Evolutionary conservation across 352 stramenopile genomes (phyloP), one percentile per base, ranked within the genome.

Genomic region (Globisporangium emineosum): DNA sequence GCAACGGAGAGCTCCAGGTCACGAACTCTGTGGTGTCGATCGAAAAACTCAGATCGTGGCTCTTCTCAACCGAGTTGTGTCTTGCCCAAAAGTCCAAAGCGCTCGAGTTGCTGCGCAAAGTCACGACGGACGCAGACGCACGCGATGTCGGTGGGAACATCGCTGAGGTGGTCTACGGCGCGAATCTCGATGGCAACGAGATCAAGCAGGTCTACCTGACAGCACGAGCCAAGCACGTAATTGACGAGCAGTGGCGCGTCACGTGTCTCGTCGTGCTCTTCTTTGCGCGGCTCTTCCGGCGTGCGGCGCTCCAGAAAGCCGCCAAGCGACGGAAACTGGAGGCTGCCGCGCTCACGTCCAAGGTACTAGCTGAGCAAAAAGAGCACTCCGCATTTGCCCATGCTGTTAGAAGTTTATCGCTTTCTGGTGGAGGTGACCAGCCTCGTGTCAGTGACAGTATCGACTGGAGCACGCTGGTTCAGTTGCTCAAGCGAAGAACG

Each of bases 211-310:
- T 81, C 5, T 81, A 75, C 25, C 2, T 68, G 10, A 25, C 66
- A 0, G 61, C 72, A 19, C 15, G 37, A 19, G 66, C 66, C 3
- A 77, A 66, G 10, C 61, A 60, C 4, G 52, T 71, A 17, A 60
- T 77, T 9, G 63, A 74, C 1, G 68, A 81, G 5, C 68, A 71
- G 25, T 81, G 74, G 74, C 66, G 64, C 35, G 45, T 77, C 35
- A 71, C 62, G n/a, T 40, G 30, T 23, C 47, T 75, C n/a, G 70
- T 75, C 10, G 69, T 75, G 21, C 29, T 81, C 12, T 81, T 77
- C 40, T 81, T 81, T 37, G 65, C 69, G 15, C 63, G 71, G 2
- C 23, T 81, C 3, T 81, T 81, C 55, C 68, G 74, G 29, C 64
- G 66, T 19, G 63, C 69, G 6, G 61, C 71, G 12, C 64, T 81